Evolutionary conservation across 2,329 filamentous ascomycete species (phyloP).

Genomic region (Epichloe festucae): DNA sequence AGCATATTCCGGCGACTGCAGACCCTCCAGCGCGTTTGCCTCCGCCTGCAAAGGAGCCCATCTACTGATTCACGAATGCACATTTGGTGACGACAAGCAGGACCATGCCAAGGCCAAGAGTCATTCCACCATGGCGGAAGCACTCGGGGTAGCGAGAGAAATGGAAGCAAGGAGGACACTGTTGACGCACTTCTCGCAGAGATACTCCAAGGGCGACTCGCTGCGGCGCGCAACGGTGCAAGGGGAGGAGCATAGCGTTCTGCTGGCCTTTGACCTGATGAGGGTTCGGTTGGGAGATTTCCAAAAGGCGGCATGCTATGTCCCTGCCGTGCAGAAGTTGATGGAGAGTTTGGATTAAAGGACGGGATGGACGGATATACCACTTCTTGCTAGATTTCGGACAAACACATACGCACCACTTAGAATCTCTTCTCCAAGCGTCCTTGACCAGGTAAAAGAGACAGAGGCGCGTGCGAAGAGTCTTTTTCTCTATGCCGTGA

Average conservation of each 20-base stretch:
- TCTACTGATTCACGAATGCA: slow-evolving; percentile 87
- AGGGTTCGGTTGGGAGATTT: slow-evolving; percentile 58
- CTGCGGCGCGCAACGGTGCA: slow-evolving; percentile 21
- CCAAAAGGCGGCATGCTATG: slow-evolving; percentile 48
- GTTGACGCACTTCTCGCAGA: slow-evolving; percentile 89
- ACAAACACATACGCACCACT: not conserved
- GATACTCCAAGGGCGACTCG: slow-evolving; percentile 58
- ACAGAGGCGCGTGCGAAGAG: too few species aligned
- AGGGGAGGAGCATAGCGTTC: slow-evolving; percentile 30
- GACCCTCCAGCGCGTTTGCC: slow-evolving; percentile 60
- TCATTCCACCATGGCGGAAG: slow-evolving; percentile 81
- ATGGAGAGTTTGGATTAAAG: slow-evolving; percentile 28
- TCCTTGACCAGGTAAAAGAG: too few species aligned
- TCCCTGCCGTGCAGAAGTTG: slow-evolving; percentile 40
- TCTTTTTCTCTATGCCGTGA: not conserved
- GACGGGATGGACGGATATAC: not conserved
- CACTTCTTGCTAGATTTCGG: not conserved
- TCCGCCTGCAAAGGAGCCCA: slow-evolving; percentile 61
- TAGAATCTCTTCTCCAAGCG: too few species aligned
- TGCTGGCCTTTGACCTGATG: slow-evolving; percentile 74
- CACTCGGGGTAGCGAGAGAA: slow-evolving; percentile 57
- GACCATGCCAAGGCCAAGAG: slow-evolving; percentile 76
- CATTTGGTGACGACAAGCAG: slow-evolving; percentile 75
- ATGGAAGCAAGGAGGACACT: slow-evolving; percentile 76
- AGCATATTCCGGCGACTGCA: slow-evolving; percentile 88